Conservation (phyloP, 148 eudicot species). For the Diospyros kaki region DNA sequence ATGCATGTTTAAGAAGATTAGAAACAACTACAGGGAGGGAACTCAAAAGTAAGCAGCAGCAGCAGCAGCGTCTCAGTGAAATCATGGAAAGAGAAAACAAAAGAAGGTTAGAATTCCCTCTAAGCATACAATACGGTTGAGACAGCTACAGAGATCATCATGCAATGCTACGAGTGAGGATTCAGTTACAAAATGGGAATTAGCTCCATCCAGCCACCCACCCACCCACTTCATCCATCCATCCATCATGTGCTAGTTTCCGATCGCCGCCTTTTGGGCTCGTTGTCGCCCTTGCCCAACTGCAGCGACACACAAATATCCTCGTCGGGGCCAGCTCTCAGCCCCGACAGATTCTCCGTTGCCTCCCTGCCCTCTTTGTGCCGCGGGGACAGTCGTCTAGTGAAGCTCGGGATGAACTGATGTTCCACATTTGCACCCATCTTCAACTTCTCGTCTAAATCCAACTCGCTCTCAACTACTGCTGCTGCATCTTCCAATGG, state of each 20-base stretch:
- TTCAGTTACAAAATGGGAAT: no score
- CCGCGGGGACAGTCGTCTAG: constrained; percentile 37
- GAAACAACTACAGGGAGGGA: no score
- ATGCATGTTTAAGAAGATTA: no score
- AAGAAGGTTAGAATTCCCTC: no score
- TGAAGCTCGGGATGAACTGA: constrained; percentile 78
- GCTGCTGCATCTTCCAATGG: constrained; percentile 56
- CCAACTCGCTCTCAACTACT: constrained; percentile 53
- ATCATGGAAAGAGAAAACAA: no score
- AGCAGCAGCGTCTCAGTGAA: no score
- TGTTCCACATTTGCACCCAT: constrained; percentile 69
- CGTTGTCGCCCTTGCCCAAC: constrained; percentile 89
- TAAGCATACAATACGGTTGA: no score
- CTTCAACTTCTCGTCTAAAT: constrained; percentile 49
- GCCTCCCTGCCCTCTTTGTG: constrained; percentile 38
- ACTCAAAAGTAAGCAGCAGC: no score
- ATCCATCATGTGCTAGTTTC: constrained; percentile 14
- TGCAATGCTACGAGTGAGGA: no score
- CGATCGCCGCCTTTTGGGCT: constrained; percentile 82
- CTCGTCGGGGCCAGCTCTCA: constrained; percentile 68
- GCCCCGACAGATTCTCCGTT: constrained; percentile 66
- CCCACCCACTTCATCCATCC: no score
- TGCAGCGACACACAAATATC: constrained; percentile 71
- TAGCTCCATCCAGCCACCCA: no score
- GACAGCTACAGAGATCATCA: no score